Percentiles rank a stretch among this genome's conserved stretches.
Evolutionary conservation across 2,329 filamentous ascomycete genomes (phyloP).

Genomic region (Penicillium psychrosexuale): DNA sequence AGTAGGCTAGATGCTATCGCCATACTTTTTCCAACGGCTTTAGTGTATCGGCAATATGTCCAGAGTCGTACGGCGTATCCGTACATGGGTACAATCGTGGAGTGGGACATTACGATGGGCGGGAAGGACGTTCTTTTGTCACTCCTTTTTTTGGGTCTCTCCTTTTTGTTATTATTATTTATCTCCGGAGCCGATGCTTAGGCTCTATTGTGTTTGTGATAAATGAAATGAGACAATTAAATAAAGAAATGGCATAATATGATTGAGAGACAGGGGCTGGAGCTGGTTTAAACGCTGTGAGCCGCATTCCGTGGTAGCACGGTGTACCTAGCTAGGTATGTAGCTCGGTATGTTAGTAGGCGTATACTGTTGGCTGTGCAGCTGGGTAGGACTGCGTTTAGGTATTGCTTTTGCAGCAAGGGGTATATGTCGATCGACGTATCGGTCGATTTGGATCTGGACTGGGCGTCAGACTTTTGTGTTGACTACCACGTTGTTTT

Average conservation of each 20-base stretch:
- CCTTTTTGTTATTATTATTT: neutral
- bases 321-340: neutral
- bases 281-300: neutral
- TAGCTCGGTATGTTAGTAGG: neutral
- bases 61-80: neutral
- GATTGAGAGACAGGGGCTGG: neutral
- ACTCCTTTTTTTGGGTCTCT: neutral
- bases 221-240: neutral
- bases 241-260: conserved; percentile 1
- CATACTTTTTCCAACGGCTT: neutral
- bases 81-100: neutral
- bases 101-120: neutral
- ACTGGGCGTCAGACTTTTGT: neutral
- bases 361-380: neutral
- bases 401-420: neutral
- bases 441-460: neutral
- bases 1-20: neutral
- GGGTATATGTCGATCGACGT: neutral
- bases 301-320: neutral
- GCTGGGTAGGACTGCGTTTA: conserved; percentile 5
- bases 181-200: neutral
- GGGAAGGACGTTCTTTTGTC: neutral
- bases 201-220: neutral
- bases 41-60: too few relatives aligned
- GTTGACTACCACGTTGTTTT: neutral